Percentiles rank a stretch among this genome's conserved stretches.
These are phyloP conservation scores for Xerocomus alliaceus DNA, from an alignment of 1,284 basidiomycete genomes.

Conservation along the genomic window DNA sequence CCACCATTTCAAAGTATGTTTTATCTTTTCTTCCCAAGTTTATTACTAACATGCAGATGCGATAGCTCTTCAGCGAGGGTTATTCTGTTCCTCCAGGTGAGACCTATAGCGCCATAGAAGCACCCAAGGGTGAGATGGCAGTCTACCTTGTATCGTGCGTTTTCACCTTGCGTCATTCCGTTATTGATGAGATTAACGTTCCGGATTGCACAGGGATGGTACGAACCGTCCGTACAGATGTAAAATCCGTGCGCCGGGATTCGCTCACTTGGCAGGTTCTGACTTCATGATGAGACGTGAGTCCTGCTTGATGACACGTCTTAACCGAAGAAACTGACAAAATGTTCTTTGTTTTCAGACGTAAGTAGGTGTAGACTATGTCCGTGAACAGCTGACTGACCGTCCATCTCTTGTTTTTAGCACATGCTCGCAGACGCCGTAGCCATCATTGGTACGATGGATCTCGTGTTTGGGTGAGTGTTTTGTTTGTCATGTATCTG, in stretches of 20 bases:
- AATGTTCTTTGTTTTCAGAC: conserved; percentile 47
- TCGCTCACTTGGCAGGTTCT: conserved; percentile 89
- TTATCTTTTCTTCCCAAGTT: conserved; percentile 2
- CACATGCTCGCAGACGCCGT: conserved; percentile 92
- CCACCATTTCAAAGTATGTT: conserved; percentile 92
- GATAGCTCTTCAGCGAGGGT: conserved; percentile 91
- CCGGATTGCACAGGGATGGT: conserved; percentile 66
- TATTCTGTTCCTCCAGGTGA: conserved; percentile 98
- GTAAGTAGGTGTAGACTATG: conserved; percentile 47
- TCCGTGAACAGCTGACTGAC: conserved; percentile 40
- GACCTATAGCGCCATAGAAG: conserved; percentile 97
- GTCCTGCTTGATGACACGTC: conserved; percentile 31
- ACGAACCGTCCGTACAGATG: conserved; percentile 93
- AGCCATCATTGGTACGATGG: conserved; percentile 95
- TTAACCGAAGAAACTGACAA: conserved; percentile 1
- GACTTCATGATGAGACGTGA: conserved; percentile 95
- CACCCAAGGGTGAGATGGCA: conserved; percentile 98
- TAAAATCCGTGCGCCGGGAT: conserved; percentile 93
- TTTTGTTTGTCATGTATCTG: neutral
- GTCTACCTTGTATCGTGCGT: conserved; percentile 91
- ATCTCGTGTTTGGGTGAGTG: conserved; percentile 82
- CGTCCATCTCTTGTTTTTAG: conserved; percentile 47
- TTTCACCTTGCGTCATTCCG: neutral
- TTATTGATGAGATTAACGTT: neutral
- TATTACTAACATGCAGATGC: neutral